These are phyloP conservation scores for Passalora sequoiae DNA, from an alignment of 2,329 filamentous ascomycete genomes.

Conservation along the genomic window DNA sequence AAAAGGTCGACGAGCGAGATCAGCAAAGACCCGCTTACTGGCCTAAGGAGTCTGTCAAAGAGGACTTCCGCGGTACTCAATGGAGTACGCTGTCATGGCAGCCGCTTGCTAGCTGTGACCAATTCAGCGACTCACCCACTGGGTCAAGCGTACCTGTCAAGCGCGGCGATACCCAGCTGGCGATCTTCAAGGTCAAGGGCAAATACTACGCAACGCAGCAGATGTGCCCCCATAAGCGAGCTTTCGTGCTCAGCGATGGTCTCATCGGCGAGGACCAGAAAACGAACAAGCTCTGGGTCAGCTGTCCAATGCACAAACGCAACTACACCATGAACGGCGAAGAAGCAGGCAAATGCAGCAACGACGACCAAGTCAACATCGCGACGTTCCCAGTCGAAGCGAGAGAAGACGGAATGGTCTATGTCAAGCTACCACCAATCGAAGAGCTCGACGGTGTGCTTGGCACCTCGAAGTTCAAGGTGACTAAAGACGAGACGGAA, in stretches of 20 bases:
- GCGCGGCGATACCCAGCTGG: slow-evolving; percentile 81
- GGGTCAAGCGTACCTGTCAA: slow-evolving; percentile 74
- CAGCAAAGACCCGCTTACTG: slow-evolving; percentile 73
- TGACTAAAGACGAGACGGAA: slow-evolving; percentile 63
- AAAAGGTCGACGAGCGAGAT: slow-evolving; percentile 65
- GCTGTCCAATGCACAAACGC: slow-evolving; percentile 82
- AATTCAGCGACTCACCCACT: slow-evolving; percentile 66
- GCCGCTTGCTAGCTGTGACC: slow-evolving; percentile 64
- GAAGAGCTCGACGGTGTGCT: slow-evolving; percentile 74
- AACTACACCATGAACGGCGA: slow-evolving; percentile 72
- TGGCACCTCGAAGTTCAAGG: slow-evolving; percentile 72
- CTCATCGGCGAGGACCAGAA: slow-evolving; percentile 65
- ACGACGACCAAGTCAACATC: slow-evolving; percentile 70
- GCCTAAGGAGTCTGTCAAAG: slow-evolving; percentile 61
- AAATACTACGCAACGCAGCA: slow-evolving; percentile 82
- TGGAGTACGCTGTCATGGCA: slow-evolving; percentile 72
- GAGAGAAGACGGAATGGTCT: slow-evolving; percentile 69
- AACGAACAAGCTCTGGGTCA: slow-evolving; percentile 69
- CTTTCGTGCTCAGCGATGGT: slow-evolving; percentile 83
- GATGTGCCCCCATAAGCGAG: slow-evolving; percentile 90
- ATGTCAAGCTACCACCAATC: slow-evolving; percentile 72
- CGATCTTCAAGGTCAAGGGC: slow-evolving; percentile 76
- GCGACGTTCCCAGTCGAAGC: slow-evolving; percentile 76
- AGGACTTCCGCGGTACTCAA: slow-evolving; percentile 66
- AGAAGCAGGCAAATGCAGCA: slow-evolving; percentile 65